Evolutionary conservation across 2,329 filamentous ascomycete genomes (phyloP).

Genomic region (Trichophyton schoenleinii): DNA sequence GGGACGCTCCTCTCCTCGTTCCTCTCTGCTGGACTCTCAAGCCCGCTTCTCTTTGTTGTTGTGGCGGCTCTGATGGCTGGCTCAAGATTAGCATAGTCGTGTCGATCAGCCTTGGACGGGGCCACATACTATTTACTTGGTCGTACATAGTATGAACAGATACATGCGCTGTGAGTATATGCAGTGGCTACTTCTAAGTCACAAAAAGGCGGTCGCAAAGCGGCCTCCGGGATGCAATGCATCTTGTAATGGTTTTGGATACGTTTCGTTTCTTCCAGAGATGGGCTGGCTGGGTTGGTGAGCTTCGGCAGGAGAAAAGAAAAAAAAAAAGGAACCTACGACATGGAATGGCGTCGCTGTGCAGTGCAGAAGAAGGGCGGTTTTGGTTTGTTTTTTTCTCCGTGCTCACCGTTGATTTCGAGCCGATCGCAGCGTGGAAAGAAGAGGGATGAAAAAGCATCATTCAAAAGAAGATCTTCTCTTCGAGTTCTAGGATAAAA

Average conservation of each 20-base stretch:
- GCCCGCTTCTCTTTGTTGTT: not conserved
- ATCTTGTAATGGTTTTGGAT: not conserved
- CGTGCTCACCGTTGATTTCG: not conserved
- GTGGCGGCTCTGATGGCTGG: not conserved
- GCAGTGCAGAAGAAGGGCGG: not conserved
- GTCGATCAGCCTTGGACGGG: not conserved
- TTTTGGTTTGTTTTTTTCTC: not conserved
- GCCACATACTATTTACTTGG: slow-evolving; percentile 2
- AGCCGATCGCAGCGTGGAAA: not conserved
- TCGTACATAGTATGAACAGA: not conserved
- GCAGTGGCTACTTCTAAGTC: not conserved
- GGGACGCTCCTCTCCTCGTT: not conserved
- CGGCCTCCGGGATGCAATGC: not conserved
- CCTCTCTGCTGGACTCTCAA: not conserved
- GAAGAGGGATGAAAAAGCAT: not conserved
- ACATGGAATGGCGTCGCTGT: not conserved
- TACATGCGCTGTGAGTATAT: not conserved
- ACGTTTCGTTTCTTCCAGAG: not conserved
- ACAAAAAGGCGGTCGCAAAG: not conserved
- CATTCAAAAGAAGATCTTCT: not conserved
- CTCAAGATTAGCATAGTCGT: not conserved
- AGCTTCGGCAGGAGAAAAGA: not conserved
- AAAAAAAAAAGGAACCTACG: not conserved
- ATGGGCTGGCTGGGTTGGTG: not conserved
- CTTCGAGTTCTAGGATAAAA: not conserved